Conservation (phyloP, 179 eudicot genomes). For the Silene vulgaris region DNA sequence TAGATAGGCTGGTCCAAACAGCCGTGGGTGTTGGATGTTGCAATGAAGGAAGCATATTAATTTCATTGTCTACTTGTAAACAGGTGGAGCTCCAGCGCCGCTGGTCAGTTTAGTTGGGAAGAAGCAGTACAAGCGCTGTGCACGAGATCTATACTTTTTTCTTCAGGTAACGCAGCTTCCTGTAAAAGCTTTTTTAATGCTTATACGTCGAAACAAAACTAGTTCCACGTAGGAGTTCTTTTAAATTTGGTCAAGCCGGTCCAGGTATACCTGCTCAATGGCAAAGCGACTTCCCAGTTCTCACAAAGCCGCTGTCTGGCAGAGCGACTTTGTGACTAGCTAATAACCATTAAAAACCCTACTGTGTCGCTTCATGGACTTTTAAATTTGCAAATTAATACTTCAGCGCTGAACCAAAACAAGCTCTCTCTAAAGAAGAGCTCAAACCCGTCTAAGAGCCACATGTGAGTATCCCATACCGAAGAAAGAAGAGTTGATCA, state of each 20-base stretch:
- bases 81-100: conserved; percentile 86
- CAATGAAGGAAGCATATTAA: background rate
- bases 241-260: background rate
- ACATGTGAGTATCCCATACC: background rate
- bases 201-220: background rate
- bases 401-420: background rate
- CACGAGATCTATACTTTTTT: conserved; percentile 75
- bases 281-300: background rate
- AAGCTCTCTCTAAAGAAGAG: background rate
- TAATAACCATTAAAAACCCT: no score
- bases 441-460: background rate
- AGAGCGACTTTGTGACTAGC: background rate
- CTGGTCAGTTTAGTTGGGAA: conserved; percentile 83
- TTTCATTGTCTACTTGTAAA: conserved; percentile 1
- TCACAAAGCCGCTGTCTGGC: background rate
- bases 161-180: conserved; percentile 60
- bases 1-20: background rate
- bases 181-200: background rate
- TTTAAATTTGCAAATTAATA: background rate
- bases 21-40: background rate
- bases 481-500: background rate
- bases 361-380: background rate
- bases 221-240: background rate
- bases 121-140: conserved; percentile 80
- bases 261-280: background rate